Base-by-base conservation (phyloP, 2,329 filamentous ascomycete species). In the Colletotrichum destructivum region DNA sequence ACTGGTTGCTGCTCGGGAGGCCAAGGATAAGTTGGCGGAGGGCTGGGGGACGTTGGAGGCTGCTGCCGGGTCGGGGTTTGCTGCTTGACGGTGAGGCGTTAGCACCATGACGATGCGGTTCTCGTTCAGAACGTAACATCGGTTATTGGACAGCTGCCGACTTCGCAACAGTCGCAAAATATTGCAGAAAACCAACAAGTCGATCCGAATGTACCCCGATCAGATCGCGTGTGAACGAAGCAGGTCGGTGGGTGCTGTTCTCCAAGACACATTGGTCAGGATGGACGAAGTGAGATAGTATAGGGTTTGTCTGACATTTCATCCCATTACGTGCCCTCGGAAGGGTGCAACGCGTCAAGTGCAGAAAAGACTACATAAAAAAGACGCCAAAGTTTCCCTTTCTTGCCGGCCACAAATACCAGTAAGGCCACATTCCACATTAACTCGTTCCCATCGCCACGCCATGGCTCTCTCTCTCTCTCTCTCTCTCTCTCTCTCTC, bases 341-440 rank as follows among this genome's bases (percentile, higher is more conserved):
- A 38, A 56, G 15, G n/a, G 35, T 16, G 35, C n/a, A 57, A 51
- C 21, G 38, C 35, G n/a, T 69, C 12, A 47, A 23, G 44, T n/a
- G 54, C 31, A 40, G 42, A 46, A 18, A 38, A 26, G 21, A 42
- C 35, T 68, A 40, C 13, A 42, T 35, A 62, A 55, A 21, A 49
- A 42, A 21, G 15, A 70, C 68, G 68, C 68, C 49, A 13, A 62
- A 67, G 40, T 70, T 46, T n/a, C 38, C 54, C 66, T 40, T 70
- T 66, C 68, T 55, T 67, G 90, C 81, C 15, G 90, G 1, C 88
- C 88, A 16, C 90, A 49, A 51, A 51, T 55, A 70, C 51, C 88
- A 54, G 23, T 38, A 60, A 60, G 47, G 23, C 42, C 69, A 57
- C 59, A 70, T 73, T 66, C 70, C 49, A 64, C 63, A 63, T 73